phyloP scores from a whole-genome alignment of 495 filamentous ascomycete genomes.

The Aspergillus carlsbadensis region DNA sequence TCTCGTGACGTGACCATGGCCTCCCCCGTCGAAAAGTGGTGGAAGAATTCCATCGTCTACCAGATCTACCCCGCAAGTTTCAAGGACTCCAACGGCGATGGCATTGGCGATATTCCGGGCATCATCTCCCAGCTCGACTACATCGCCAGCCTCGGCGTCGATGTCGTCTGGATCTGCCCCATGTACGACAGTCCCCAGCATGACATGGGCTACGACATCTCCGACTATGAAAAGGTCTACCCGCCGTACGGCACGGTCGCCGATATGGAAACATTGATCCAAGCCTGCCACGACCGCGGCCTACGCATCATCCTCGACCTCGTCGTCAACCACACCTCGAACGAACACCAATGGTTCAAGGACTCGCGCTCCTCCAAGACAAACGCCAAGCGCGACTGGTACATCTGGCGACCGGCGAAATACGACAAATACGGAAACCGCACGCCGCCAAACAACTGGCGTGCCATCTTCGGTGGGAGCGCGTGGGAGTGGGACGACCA shows the following conservation, averaged over 20 bases:
- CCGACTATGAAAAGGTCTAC: slow-evolving; percentile 62
- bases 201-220: slow-evolving; percentile 63
- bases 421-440: slow-evolving; percentile 58
- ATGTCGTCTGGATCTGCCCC: slow-evolving; percentile 68
- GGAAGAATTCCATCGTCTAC: slow-evolving; percentile 59
- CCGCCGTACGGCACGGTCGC: slow-evolving; percentile 58
- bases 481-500: slow-evolving; percentile 64
- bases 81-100: slow-evolving; percentile 65
- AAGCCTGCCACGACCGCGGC: slow-evolving; percentile 50
- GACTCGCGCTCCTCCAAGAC: slow-evolving; percentile 59
- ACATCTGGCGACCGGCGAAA: slow-evolving; percentile 65
- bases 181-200: slow-evolving; percentile 62
- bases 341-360: slow-evolving; percentile 72
- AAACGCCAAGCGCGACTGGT: slow-evolving; percentile 64
- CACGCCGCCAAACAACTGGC: slow-evolving; percentile 67
- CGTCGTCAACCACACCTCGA: slow-evolving; percentile 75
- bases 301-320: slow-evolving; percentile 73
- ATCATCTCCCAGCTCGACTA: slow-evolving; percentile 65
- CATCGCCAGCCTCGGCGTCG: slow-evolving; percentile 58
- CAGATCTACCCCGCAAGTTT: slow-evolving; percentile 68
- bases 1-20: slow-evolving; percentile 30
- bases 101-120: slow-evolving; percentile 65
- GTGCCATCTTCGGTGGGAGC: slow-evolving; percentile 47
- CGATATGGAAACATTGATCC: slow-evolving; percentile 62
- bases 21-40: slow-evolving; percentile 28